Base-by-base conservation (phyloP, 208 protist species). In the Leishmania braziliensis region DNA sequence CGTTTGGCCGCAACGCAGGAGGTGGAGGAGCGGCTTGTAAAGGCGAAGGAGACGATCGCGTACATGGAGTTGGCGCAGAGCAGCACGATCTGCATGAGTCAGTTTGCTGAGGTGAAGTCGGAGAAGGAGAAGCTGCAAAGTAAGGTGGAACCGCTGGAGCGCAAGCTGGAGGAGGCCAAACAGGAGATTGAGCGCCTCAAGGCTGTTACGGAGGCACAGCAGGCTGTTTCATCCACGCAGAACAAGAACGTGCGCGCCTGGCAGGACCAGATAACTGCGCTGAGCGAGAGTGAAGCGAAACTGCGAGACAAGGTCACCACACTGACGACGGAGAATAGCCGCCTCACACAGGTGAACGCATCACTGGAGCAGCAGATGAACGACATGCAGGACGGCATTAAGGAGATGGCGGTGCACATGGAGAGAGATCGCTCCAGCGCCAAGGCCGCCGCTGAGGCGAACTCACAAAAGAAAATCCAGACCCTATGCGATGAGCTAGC, bases 41-140 rank as follows among this genome's bases (percentile, higher is more conserved):
- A 95, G 85, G 94, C 94, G 50, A 95, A 96, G 89, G 94, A 97
- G 82, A 95, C 91, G 36, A 95, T 97, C 74, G 92, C 92, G 2
- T 96, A 93, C 78, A 96, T 97, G 92, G 94, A 97, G 82, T 83
- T 95, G 26, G 87, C 94, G 62, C 88, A 96, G 88, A 92, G 87
- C 75, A 87, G 84, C 60, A 88, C 83, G 36, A 95, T 97, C 79
- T 92, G 93, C 85, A 91, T 95, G 88, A 94, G 88, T 72, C 91
- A 97, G 84, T 97, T 92, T 81, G 94, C 92, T 0, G 91, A 90
- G 78, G 82, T 95, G 63, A 91, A 95, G 78, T 85, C 94, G 58
- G 85, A 90, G 76, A 92, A 90, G 77, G 85, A 91, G 29, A 95
- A 93, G 77, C 83, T 97, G 60, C 85, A 93, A 73, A 88, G 93